These are phyloP conservation scores for Lobosporangium transversale DNA, from an alignment of 192 early-diverging fungal genomes.

Conservation along the genomic window DNA sequence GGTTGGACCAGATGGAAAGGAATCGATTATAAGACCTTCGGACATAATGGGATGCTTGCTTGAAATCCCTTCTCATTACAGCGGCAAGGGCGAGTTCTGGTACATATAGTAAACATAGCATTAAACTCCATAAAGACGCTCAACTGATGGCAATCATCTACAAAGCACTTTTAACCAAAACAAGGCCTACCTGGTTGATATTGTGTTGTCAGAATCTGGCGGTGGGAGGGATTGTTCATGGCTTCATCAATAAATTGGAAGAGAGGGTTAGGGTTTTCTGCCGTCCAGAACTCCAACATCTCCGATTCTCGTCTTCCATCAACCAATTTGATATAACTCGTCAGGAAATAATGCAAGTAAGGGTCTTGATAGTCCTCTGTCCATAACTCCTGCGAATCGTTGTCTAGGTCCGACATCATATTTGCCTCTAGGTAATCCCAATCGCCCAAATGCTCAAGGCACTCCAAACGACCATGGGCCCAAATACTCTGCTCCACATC, in stretches of 20 bases:
- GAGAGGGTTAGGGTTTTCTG: slow-evolving; percentile 63
- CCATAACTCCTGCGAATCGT: slow-evolving; percentile 62
- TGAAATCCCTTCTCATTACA: slow-evolving; percentile 51
- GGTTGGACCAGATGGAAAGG: slow-evolving; percentile 54
- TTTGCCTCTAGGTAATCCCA: slow-evolving; percentile 69
- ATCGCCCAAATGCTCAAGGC: slow-evolving; percentile 67
- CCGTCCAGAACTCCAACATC: slow-evolving; percentile 58
- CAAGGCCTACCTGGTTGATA: slow-evolving; percentile 46
- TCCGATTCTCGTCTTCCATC: slow-evolving; percentile 52
- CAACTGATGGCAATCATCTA: too few relatives aligned
- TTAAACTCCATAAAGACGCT: not conserved
- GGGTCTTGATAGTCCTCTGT: slow-evolving; percentile 60
- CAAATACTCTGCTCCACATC: slow-evolving; percentile 56
- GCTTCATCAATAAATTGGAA: slow-evolving; percentile 60
- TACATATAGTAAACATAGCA: too few relatives aligned
- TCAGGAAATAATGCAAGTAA: slow-evolving; percentile 66
- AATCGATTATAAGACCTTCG: slow-evolving; percentile 57
- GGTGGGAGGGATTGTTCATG: slow-evolving; percentile 28
- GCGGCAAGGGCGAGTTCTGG: slow-evolving; percentile 58
- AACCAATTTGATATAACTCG: slow-evolving; percentile 60
- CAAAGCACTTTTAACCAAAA: too few relatives aligned
- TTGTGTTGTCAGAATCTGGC: slow-evolving; percentile 37
- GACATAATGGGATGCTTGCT: slow-evolving; percentile 58
- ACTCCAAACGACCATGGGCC: slow-evolving; percentile 66
- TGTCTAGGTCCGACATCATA: slow-evolving; percentile 64